Conservation (phyloP, 768 basidiomycete genomes). For the Tricholoma matsutake region DNA sequence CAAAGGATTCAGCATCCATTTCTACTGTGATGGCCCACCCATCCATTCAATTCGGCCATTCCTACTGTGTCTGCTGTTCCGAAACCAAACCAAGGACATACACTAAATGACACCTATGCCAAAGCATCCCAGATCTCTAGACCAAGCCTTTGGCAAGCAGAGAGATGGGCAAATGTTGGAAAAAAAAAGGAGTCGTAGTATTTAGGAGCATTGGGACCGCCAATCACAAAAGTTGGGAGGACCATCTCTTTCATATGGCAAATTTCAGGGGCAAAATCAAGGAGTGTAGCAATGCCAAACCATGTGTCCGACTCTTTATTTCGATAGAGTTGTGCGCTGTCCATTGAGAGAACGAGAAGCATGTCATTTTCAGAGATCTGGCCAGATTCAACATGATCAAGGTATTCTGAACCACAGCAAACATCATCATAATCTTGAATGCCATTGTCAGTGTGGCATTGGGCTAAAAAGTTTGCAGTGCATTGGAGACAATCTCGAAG, state of each 20-base stretch:
- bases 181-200: background rate
- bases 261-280: background rate
- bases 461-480: constrained; percentile 8
- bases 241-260: background rate
- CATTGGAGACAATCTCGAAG: constrained; percentile 15
- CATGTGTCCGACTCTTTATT: background rate
- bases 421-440: no score
- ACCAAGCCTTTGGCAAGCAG: constrained; percentile 1
- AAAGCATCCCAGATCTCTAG: background rate
- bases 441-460: background rate
- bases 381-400: no score
- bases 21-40: background rate
- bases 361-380: constrained; percentile 14
- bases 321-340: no score
- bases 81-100: background rate
- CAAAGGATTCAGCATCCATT: background rate
- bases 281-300: background rate
- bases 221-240: no score
- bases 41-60: constrained; percentile 7
- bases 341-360: constrained; percentile 24
- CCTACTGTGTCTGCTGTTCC: background rate
- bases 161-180: constrained; percentile 26
- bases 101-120: constrained; percentile 3
- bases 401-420: no score
- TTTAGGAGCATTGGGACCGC: background rate